A percentile compares a stretch with the other conserved stretches of the same genome.
phyloP scores from a whole-genome alignment of 179 eudicot genomes.

The Patellifolia procumbens region DNA sequence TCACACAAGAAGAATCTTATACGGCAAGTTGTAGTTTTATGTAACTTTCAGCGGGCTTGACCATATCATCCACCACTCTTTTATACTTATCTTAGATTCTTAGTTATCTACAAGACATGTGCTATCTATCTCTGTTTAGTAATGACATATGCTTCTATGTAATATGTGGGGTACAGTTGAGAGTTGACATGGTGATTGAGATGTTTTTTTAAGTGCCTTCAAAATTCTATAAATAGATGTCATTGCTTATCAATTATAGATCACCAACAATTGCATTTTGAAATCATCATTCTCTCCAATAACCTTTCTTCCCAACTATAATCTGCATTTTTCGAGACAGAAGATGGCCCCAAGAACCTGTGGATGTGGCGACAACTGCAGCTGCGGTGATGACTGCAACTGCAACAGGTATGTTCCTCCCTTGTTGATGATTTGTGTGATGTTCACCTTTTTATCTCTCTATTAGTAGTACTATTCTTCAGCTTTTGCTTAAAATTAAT shows the following conservation, averaged over 20 bases:
- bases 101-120: no score
- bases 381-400: conserved; percentile 46
- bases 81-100: no score
- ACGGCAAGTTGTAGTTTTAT: no score
- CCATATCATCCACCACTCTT: no score
- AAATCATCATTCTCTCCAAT: background rate
- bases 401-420: conserved; percentile 34
- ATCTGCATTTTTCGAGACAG: background rate
- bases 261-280: conserved; percentile 3
- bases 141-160: conserved; percentile 5
- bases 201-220: background rate
- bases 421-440: background rate
- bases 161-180: background rate
- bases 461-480: no score
- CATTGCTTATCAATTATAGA: background rate
- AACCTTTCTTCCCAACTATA: background rate
- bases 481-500: no score
- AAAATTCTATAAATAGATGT: conserved; percentile 29
- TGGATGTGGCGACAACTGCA: conserved; percentile 51
- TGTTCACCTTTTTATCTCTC: background rate
- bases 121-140: background rate
- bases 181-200: conserved; percentile 27
- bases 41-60: no score
- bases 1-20: no score
- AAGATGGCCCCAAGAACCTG: conserved; percentile 48